Evolutionary conservation across 148 eudicot species (phyloP), one percentile per base, ranked within the genome.

Genomic region (Vaccinium vitisidaea): DNA sequence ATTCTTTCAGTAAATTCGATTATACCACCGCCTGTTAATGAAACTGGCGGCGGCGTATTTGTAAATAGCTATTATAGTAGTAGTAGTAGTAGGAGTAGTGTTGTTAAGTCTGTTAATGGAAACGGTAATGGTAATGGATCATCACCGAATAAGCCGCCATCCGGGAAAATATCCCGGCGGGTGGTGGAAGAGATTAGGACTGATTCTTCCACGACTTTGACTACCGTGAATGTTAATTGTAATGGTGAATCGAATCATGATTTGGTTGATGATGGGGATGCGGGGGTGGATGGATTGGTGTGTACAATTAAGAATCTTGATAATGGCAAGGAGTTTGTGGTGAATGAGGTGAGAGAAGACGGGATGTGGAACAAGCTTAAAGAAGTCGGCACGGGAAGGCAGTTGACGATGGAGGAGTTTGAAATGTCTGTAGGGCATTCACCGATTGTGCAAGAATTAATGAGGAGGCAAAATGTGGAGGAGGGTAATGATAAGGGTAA

Each of bases 401-500:
- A 97, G 76, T 91, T 97, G 91, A 97, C 99, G 1, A 91, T 94
- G 91, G 99, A 97, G 87, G 99, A 97, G 88, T 95, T 95, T 75
- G 94, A 97, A 90, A 93, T 90, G 89, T 90, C 89, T 80, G 92
- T 97, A 0, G 99, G 99, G 75, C 95, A 95, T 83, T 97, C 99
- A 0, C 99, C 99, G 0, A 95, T 97, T 70, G 98, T 97, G 61
- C 98, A 94, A 70, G 99, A 96, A 84, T 79, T 96, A 48, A 93
- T 96, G 99, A 93, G 99, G 81, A 86, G 99, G 83, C 99, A 94
- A 83, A 96, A 91, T 88, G 95, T 92, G 55, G 98, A 96, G 90
- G 93, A 92, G 58, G 92, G 90, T 48, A 84, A 80, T 65, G 71
- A 65, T 71, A 82, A 75, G 61, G 92, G 87, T n/a, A 85, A 80